These are phyloP conservation scores for Coniochaeta ligniaria DNA, from an alignment of 2,329 filamentous ascomycete species.

Conservation along the genomic window DNA sequence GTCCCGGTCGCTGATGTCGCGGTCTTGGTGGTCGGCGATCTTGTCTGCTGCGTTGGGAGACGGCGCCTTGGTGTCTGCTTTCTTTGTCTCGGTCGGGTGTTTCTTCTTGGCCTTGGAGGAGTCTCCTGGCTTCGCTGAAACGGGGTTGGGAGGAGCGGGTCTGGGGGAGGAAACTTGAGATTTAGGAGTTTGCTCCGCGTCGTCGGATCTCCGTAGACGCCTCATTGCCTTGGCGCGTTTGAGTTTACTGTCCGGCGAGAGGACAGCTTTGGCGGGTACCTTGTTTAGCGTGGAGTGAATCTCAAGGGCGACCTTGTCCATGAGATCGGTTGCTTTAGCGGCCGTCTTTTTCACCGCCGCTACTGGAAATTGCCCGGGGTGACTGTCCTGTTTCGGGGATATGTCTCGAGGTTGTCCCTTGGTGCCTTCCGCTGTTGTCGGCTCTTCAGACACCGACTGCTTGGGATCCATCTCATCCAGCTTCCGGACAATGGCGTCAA, in stretches of 20 bases:
- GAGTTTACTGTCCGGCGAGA: background rate
- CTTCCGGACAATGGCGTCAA: slow-evolving; percentile 19
- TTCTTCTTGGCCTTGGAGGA: background rate
- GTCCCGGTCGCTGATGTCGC: slow-evolving; percentile 38
- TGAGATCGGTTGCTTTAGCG: background rate
- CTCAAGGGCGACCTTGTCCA: background rate
- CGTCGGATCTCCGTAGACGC: background rate
- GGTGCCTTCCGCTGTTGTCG: background rate
- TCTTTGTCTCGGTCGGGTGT: background rate
- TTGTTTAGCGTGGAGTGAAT: background rate
- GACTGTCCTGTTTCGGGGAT: background rate
- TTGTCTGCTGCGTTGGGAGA: background rate
- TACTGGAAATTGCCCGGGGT: background rate
- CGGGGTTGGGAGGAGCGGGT: too few species aligned
- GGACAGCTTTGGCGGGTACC: background rate
- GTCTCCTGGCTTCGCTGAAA: background rate
- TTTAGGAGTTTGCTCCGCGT: background rate
- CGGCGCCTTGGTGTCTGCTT: background rate
- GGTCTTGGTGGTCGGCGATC: slow-evolving; percentile 20
- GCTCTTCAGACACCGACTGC: background rate
- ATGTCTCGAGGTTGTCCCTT: background rate
- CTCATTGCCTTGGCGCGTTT: background rate
- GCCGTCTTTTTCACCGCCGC: background rate
- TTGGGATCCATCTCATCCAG: slow-evolving; percentile 19
- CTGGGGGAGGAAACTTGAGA: background rate